Conservation (phyloP, 306 rosid species). For the Benincasa hispida region DNA sequence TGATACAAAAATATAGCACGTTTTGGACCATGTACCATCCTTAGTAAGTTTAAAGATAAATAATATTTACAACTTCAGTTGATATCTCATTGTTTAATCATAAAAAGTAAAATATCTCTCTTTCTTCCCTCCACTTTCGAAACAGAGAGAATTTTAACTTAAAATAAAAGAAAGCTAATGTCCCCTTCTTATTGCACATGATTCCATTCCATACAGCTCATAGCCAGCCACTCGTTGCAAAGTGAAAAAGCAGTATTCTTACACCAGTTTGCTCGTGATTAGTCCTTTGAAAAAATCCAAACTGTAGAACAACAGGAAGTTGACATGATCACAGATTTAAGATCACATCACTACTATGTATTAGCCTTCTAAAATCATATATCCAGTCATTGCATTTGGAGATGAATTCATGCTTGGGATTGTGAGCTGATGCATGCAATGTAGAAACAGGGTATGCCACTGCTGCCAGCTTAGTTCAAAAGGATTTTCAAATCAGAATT, state of each 20-base stretch:
- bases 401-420: background rate
- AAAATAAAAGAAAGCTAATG: background rate
- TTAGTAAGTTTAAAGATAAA: background rate
- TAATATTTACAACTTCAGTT: background rate
- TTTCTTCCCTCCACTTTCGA: background rate
- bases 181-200: too few species aligned
- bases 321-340: too few species aligned
- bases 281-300: too few species aligned
- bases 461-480: background rate
- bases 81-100: background rate
- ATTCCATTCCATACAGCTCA: too few species aligned
- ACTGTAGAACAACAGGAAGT: too few species aligned
- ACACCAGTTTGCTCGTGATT: too few species aligned
- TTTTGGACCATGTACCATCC: background rate
- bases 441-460: too few species aligned
- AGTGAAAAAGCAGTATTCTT: too few species aligned
- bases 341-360: background rate
- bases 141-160: background rate
- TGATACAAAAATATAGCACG: background rate
- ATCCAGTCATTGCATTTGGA: background rate
- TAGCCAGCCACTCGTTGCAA: too few species aligned
- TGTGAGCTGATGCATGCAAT: background rate
- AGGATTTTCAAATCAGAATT: background rate
- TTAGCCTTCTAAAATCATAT: background rate
- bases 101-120: background rate